Evolutionary conservation across 805 yeast genomes (phyloP), one percentile per base, ranked within the genome.

Genomic region (Wickerhamomyces tratensis): DNA sequence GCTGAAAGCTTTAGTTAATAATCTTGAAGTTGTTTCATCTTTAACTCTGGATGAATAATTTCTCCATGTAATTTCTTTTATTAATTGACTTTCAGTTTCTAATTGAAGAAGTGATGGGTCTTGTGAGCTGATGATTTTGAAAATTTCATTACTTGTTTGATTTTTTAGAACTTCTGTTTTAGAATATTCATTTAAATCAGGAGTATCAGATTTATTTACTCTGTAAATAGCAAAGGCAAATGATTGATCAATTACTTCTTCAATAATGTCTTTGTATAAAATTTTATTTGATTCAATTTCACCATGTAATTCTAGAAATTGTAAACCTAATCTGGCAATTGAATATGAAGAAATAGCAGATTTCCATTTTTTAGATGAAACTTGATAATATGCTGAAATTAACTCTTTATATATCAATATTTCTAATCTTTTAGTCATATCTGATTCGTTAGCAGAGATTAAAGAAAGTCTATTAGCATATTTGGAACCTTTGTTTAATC

Each of bases 21-120:
- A 64, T 54, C 72, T 73, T 0, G 94, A 85, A 38, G 87, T 68
- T 46, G 86, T 87, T 41, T 86, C 82, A 49, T 86, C 86, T 46
- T 70, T 65, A 25, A 89, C 66, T 6, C 56, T 55, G 0, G 96
- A 95, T 9, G 69, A 63, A 57, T 79, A 79, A 15, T 71, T 66
- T 49, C 86, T 65, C 75, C 83, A 81, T 40, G 68, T 52, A 25
- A 83, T 61, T 35, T 67, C 68, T 39, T 72, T 74, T 6, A 72
- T 59, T 27, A 73, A 67, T 40, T 57, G 50, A 25, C 52, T 52
- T 25, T 54, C 52, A 5, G 52, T 43, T 7, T 53, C 51, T 12
- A 50, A 54, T 31, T 43, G 39, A 25, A 54, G 42, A 33, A 46
- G 54, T 4, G 42, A 38, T 5, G 42, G 25, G 39, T 61, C 76